Base-by-base conservation (phyloP, 345 rosid genomes). In the Euclidium syriacum region DNA sequence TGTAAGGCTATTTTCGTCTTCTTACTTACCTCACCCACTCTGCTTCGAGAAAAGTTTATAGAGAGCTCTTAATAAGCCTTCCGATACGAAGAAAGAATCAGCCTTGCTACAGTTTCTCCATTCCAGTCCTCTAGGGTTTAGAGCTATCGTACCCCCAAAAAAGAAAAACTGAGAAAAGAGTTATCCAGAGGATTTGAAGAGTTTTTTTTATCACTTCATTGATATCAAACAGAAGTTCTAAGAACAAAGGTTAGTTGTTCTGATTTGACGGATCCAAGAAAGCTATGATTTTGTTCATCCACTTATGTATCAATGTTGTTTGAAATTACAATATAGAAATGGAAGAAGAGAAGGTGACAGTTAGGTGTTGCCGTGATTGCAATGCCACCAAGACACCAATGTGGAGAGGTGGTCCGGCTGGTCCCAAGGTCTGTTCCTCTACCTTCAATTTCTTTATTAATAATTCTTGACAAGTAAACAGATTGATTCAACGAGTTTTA, bases 331-430 rank as follows among this genome's bases (percentile, higher is more conserved):
- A 34, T 42, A 3, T 59, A 77, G 74, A 74, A 64, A 65, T 68
- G 73, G 80, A 59, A 30, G 80, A 70, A 35, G 32, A 3, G 57
- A 60, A 25, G 41, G 77, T 65, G 62, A 47, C 30, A 56, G 65
- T 64, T 32, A 88, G 78, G 82, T 65, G 41, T 30, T 91, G 98
- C 36, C 36, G 73, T 47, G 87, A 80, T 35, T 88, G 98, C 73
- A 84, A 77, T 39, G 83, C 92, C 58, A 84, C 92, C 6, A 83
- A 68, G 75, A 91, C 96, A 11, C 98, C 98, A 19, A 73, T 88
- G 72, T 91, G 96, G 98, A 79, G 98, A 79, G 81, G 81, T 63
- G 98, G 98, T 19, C 96, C 95, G 32, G 70, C 83, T 52, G 96
- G 95, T 12, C 98, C 98, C 17, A 88, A 85, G 87, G 98, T 88